phyloP scores from a whole-genome alignment of 805 yeast species.

The Candida nonsorbophila region DNA sequence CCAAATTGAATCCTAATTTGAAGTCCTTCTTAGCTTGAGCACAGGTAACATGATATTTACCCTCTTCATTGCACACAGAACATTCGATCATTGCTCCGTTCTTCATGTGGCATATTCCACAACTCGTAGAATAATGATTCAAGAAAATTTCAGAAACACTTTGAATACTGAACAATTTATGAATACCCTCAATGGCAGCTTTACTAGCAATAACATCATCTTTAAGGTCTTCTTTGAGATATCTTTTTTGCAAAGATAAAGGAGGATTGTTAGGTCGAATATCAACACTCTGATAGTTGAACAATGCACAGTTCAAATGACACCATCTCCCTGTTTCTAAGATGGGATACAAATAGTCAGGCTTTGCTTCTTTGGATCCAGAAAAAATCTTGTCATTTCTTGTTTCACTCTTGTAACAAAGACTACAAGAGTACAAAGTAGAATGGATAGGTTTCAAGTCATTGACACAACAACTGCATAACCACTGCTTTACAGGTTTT shows the following conservation, averaged over 20 bases:
- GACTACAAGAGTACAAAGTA: conserved; percentile 54
- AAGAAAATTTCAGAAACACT: conserved; percentile 22
- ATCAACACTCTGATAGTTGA: conserved; percentile 34
- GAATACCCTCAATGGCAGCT: too few species aligned
- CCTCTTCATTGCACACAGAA: conserved; percentile 31
- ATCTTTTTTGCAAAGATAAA: too few species aligned
- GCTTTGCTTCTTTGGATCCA: too few species aligned
- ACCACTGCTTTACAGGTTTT: conserved; percentile 50
- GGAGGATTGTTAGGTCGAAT: conserved; percentile 28
- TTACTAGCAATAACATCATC: too few species aligned
- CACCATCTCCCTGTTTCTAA: conserved; percentile 62
- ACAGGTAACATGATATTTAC: conserved; percentile 50
- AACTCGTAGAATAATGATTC: conserved; percentile 23
- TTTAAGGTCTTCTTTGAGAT: too few species aligned
- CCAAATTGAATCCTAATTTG: conserved; percentile 50
- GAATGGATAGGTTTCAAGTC: conserved; percentile 56
- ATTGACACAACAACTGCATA: conserved; percentile 76
- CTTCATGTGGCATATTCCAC: conserved; percentile 36
- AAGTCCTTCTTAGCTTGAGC: conserved; percentile 44
- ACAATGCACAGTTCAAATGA: conserved; percentile 68
- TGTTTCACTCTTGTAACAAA: conserved; percentile 55
- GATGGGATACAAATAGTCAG: conserved; percentile 71
- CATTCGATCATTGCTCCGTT: conserved; percentile 53
- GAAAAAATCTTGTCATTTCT: conserved; percentile 59
- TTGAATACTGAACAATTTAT: too few species aligned